These are phyloP conservation scores for Talaromyces adpressus DNA, from an alignment of 495 filamentous ascomycete species.

Conservation along the genomic window DNA sequence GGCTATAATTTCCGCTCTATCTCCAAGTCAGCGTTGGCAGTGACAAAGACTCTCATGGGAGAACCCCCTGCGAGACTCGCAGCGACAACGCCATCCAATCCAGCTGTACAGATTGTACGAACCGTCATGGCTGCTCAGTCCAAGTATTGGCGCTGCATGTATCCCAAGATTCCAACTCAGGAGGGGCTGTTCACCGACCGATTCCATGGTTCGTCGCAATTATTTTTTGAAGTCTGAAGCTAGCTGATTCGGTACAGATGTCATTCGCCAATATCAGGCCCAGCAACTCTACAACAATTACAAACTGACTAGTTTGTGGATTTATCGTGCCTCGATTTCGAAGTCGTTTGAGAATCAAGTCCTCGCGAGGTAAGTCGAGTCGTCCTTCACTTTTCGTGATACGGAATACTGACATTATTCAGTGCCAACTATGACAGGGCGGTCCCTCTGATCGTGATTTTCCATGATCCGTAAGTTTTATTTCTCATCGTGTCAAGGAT, in stretches of 20 bases:
- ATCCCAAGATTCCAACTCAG: slow-evolving; percentile 33
- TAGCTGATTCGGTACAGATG: slow-evolving; percentile 39
- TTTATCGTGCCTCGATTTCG: slow-evolving; percentile 62
- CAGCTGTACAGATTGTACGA: slow-evolving; percentile 42
- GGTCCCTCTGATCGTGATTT: slow-evolving; percentile 62
- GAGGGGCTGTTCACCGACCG: slow-evolving; percentile 35
- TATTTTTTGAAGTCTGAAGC: neutral
- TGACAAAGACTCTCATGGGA: slow-evolving; percentile 89
- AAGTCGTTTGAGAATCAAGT: slow-evolving; percentile 85
- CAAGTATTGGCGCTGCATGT: slow-evolving; percentile 53
- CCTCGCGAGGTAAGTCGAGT: slow-evolving; percentile 59
- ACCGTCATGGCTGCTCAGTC: slow-evolving; percentile 50
- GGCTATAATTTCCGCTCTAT: slow-evolving; percentile 94
- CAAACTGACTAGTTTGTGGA: slow-evolving; percentile 66
- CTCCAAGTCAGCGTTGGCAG: slow-evolving; percentile 82
- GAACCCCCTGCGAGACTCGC: slow-evolving; percentile 77
- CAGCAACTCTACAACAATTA: slow-evolving; percentile 60
- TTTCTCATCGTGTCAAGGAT: neutral
- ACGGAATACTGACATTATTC: slow-evolving; percentile 6
- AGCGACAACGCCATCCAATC: slow-evolving; percentile 33
- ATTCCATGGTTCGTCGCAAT: slow-evolving; percentile 39
- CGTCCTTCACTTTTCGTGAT: slow-evolving; percentile 16
- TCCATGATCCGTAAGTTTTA: slow-evolving; percentile 69
- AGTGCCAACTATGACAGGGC: slow-evolving; percentile 47
- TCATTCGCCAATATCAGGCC: slow-evolving; percentile 67